Base-by-base conservation (phyloP, 257 asterid species). In the Salvia miltiorrhiza region DNA sequence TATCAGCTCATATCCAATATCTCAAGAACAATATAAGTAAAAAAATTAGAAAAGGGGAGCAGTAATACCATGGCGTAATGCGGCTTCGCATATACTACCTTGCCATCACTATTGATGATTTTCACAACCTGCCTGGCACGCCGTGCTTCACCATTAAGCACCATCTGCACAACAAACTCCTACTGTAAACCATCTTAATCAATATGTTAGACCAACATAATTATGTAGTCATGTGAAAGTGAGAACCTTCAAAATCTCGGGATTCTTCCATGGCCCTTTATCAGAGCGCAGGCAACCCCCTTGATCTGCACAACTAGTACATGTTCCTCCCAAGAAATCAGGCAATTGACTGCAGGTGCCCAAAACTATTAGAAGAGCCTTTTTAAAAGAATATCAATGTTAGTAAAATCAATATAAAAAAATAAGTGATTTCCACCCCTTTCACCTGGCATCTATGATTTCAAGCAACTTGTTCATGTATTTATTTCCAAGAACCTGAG, bases 221-320 rank as follows among this genome's bases (percentile, higher is more conserved):
- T 45, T 28, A 43, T 16, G 58, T 62, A 69, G 43, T 49, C 32
- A 47, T 28, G 65, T 41, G 50, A 43, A 47, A 16, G 56, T 62
- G 44, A 65, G 68, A 61, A 91, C 99, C 99, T 94, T 89, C 72
- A 91, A 65, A 65, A 94, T 89, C 26, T 84, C 95, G 0, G 89
- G 95, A 85, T 94, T 80, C 80, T 92, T 88, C 99, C 99, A 94
- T 33, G 99, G 97, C 63, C 99, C 98, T 85, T 91, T 94, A 81
- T 94, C 97, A 64, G 99, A 88, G 56, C 76, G 95, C 67, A 89
- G 87, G 85, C 99, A 94, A 8, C 97, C 97, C 39, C 98, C 97
- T 76, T 84, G 76, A 50, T 82, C 90, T 23, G 92, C 88, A 79
- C 98, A 94, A 2, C 35, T 30, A 13, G 83, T 86, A 48, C 99